Evolutionary conservation across 208 protist species (phyloP), one percentile per base, ranked within the genome.

Genomic region (Trypanosoma cruzi): DNA sequence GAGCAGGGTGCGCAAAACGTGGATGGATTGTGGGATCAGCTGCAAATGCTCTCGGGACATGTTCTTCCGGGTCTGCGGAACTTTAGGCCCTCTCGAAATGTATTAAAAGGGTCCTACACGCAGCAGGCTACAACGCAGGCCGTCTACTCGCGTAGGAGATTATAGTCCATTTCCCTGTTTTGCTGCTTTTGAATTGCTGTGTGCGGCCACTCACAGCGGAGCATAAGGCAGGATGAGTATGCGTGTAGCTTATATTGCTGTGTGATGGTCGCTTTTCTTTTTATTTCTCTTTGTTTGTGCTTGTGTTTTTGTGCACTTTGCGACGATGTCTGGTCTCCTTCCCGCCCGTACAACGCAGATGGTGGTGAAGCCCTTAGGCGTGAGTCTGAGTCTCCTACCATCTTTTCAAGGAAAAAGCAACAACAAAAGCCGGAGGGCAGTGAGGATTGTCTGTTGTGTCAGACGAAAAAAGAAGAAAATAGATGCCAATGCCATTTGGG

Each of bases 1-100:
- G 62, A 84, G 42, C 64, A 65, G 24, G 89, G 89, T 22, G 89
- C 89, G 32, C 76, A 84, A 50, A 84, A 71, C 59, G 87, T 93
- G 16, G 87, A 95, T 52, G 83, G 75, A 0, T 49, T 88, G 53
- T 95, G 86, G 85, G 83, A 90, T 42, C 87, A 93, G 59, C 68
- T 95, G 40, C 83, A 89, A 63, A 29, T 85, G 0, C 72, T 92
- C 3, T 85, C 82, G 11, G 86, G 86, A 18, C 73, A 91, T 63
- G 66, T 93, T 16, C 53, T 95, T 48, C 90, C 90, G 24, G 87
- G 90, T 5, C 66, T 95, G 32, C 63, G 68, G 32, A 89, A 91
- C 73, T 84, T 83, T 66, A 70, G 52, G 20, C 56, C 64, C 22
- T 92, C 86, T 52, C 42, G 74, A 52, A 34, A 64, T 3, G 65